These are phyloP conservation scores for Dentipellis sp. DNA, from an alignment of 768 basidiomycete species.

Conservation along the genomic window DNA sequence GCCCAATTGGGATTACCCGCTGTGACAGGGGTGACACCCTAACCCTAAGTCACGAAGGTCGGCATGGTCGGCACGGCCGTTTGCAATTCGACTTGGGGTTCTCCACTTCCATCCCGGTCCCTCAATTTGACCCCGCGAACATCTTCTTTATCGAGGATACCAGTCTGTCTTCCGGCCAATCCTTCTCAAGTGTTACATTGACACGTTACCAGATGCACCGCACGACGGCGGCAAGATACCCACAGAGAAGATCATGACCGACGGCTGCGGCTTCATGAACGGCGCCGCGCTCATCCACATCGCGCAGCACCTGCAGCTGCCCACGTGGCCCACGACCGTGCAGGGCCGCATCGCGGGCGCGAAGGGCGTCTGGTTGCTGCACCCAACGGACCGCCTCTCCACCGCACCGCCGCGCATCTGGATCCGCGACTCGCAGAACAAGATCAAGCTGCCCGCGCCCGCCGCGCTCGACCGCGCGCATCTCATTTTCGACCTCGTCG, in stretches of 20 bases:
- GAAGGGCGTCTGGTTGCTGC: conserved; percentile 27
- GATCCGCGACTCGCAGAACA: conserved; percentile 25
- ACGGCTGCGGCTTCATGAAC: conserved; percentile 30
- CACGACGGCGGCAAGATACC: conserved; percentile 21
- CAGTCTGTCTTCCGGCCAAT: conserved; percentile 26
- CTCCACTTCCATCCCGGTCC: conserved; percentile 54
- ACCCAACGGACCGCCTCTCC: conserved; percentile 17
- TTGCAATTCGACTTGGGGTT: conserved; percentile 57
- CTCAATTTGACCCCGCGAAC: conserved; percentile 40
- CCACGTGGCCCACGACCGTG: conserved; percentile 18
- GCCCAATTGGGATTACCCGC: too few relatives aligned
- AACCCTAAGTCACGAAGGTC: too few relatives aligned
- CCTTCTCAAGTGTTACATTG: neutral
- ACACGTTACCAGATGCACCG: conserved; percentile 22
- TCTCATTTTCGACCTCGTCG: conserved; percentile 45
- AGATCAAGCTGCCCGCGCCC: conserved; percentile 17
- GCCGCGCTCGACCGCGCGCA: conserved; percentile 29
- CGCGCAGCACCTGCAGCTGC: conserved; percentile 11
- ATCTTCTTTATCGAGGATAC: conserved; percentile 44
- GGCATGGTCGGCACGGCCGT: too few relatives aligned
- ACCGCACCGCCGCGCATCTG: conserved; percentile 23
- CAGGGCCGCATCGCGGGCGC: conserved; percentile 26
- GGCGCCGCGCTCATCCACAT: conserved; percentile 21
- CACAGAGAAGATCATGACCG: conserved; percentile 20
- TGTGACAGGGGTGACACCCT: too few relatives aligned